A percentile compares a stretch with the other conserved stretches of the same genome.
These are phyloP conservation scores for Claviceps pazoutovae DNA, from an alignment of 2,329 filamentous ascomycete genomes.

Conservation along the genomic window DNA sequence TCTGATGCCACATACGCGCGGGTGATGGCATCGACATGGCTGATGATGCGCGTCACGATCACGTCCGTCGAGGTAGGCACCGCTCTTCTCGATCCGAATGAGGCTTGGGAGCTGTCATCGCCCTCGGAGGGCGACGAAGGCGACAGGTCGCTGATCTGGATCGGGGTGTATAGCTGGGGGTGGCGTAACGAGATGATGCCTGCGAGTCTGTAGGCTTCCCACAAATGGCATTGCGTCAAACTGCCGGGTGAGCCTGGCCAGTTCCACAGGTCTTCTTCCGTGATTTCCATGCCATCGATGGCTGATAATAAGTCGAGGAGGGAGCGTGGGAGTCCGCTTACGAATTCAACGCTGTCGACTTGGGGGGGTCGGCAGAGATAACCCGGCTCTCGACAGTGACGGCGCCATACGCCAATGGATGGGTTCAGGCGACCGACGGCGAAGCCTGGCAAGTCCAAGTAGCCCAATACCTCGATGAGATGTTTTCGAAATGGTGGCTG, in stretches of 20 bases:
- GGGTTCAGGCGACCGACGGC: background rate
- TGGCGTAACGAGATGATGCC: background rate
- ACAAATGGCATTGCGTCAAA: background rate
- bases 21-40: constrained; percentile 1
- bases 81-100: background rate
- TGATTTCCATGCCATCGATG: background rate
- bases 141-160: background rate
- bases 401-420: constrained; percentile 1
- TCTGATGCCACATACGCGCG: background rate
- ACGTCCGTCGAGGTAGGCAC: background rate
- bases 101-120: background rate
- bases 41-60: background rate
- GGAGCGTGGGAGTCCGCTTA: constrained; percentile 1
- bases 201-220: constrained; percentile 1
- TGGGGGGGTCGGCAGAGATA: constrained; percentile 1
- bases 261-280: constrained; percentile 2
- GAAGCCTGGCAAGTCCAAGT: constrained; percentile 1
- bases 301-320: constrained; percentile 1
- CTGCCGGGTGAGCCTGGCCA: constrained; percentile 1
- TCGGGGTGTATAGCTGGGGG: background rate
- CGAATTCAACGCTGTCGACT: constrained; percentile 1
- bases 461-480: constrained; percentile 1
- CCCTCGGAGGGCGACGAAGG: background rate
- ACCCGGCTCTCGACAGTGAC: constrained; percentile 2
- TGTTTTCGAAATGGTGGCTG: background rate